A percentile compares a stretch with the other conserved stretches of the same genome.
phyloP scores from a whole-genome alignment of 2,329 filamentous ascomycete species.

The Eurotiales sp. region DNA sequence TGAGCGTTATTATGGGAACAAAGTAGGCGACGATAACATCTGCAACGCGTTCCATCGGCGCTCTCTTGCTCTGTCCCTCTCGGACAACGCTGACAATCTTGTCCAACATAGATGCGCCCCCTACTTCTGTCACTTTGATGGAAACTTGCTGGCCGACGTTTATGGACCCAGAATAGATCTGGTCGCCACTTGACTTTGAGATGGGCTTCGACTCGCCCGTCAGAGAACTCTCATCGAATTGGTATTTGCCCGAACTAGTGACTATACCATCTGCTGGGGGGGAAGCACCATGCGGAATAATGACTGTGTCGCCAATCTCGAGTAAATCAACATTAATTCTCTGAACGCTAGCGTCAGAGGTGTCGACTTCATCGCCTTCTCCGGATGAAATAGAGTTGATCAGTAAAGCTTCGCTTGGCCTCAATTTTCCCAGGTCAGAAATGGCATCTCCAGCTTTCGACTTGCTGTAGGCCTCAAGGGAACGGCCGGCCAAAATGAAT shows the following conservation, averaged over 20 bases:
- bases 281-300: constrained; percentile 72
- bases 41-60: constrained; percentile 46
- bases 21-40: constrained; percentile 49
- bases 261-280: constrained; percentile 78
- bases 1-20: constrained; percentile 46
- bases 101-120: constrained; percentile 49
- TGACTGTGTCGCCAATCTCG: constrained; percentile 70
- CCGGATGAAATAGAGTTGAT: constrained; percentile 33
- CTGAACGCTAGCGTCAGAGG: constrained; percentile 21
- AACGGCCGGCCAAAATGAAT: constrained; percentile 67
- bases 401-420: constrained; percentile 72
- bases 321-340: constrained; percentile 64
- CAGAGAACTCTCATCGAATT: constrained; percentile 85
- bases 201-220: constrained; percentile 56
- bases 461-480: constrained; percentile 79
- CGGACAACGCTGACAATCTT: constrained; percentile 48
- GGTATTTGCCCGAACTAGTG: constrained; percentile 52
- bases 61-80: constrained; percentile 48
- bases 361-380: constrained; percentile 15
- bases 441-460: constrained; percentile 85
- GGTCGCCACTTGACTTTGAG: constrained; percentile 38
- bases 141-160: constrained; percentile 46
- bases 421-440: constrained; percentile 70
- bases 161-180: constrained; percentile 46
- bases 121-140: constrained; percentile 42